Evolutionary conservation across 129 eudicot species (phyloP).

Genomic region (Logfia minima): DNA sequence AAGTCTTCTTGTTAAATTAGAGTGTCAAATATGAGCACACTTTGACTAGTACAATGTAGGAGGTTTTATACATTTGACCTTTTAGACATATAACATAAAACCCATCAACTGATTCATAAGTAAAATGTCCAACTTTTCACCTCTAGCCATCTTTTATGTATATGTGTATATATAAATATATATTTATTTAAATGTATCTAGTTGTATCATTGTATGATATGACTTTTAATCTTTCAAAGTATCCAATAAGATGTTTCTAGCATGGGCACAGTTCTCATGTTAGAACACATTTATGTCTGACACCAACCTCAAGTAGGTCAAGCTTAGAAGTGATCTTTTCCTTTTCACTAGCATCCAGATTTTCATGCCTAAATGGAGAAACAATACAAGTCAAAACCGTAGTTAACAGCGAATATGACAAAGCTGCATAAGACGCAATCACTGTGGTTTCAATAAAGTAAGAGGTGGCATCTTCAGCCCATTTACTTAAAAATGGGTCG

Average conservation of each 20-base stretch:
- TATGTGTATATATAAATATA: too few relatives aligned
- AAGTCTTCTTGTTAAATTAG: too few relatives aligned
- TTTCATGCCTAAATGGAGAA: conserved; percentile 30
- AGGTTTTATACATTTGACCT: too few relatives aligned
- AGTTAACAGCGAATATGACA: background rate
- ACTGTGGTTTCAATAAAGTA: background rate
- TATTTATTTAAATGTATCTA: background rate
- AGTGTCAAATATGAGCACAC: too few relatives aligned
- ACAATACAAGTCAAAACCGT: background rate
- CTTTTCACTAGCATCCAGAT: conserved; percentile 29
- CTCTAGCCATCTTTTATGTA: background rate
- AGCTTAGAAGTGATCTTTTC: conserved; percentile 25
- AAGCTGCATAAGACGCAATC: background rate
- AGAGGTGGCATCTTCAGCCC: background rate
- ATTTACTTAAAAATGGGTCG: background rate
- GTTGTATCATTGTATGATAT: background rate
- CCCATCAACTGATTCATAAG: background rate
- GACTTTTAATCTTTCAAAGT: background rate
- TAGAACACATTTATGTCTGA: background rate
- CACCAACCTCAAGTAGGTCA: conserved; percentile 34
- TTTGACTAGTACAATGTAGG: too few relatives aligned
- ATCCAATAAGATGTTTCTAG: background rate
- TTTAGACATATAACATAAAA: background rate
- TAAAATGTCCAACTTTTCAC: background rate
- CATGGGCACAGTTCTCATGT: background rate